These are phyloP conservation scores for Taxillus chinensis DNA, from an alignment of 164 flowering plant genomes.

Conservation along the genomic window DNA sequence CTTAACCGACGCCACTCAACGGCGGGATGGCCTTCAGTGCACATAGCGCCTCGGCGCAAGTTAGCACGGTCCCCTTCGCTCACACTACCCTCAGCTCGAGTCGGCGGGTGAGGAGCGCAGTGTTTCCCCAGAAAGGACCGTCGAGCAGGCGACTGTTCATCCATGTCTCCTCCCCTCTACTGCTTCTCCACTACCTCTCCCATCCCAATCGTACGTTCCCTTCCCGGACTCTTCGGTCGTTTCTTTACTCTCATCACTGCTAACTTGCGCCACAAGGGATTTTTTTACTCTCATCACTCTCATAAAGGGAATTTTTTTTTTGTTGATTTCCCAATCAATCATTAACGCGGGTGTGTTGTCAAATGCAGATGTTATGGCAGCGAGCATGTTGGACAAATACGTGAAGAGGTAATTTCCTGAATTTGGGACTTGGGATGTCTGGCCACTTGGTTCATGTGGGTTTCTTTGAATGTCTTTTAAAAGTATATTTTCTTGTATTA, in stretches of 20 bases:
- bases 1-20: not conserved
- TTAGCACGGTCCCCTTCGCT: constrained; percentile 14
- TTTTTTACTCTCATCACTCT: no score
- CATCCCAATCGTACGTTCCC: constrained; percentile 29
- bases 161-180: constrained; percentile 28
- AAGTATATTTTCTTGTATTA: no score
- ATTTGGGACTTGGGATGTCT: no score
- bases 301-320: no score
- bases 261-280: not conserved
- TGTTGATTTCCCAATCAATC: not conserved
- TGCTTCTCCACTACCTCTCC: constrained; percentile 24
- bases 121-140: constrained; percentile 15
- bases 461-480: no score
- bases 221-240: not conserved
- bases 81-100: not conserved
- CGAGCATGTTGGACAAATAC: constrained; percentile 51
- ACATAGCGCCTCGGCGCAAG: constrained; percentile 21
- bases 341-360: not conserved
- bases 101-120: constrained; percentile 25
- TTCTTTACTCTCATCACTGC: not conserved
- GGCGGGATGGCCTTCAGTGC: constrained; percentile 2
- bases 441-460: no score
- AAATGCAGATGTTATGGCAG: constrained; percentile 49
- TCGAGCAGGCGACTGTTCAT: constrained; percentile 39
- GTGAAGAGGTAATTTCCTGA: constrained; percentile 45